Base-by-base conservation (phyloP, 768 basidiomycete genomes). In the Suillus fuscotomentosus region DNA sequence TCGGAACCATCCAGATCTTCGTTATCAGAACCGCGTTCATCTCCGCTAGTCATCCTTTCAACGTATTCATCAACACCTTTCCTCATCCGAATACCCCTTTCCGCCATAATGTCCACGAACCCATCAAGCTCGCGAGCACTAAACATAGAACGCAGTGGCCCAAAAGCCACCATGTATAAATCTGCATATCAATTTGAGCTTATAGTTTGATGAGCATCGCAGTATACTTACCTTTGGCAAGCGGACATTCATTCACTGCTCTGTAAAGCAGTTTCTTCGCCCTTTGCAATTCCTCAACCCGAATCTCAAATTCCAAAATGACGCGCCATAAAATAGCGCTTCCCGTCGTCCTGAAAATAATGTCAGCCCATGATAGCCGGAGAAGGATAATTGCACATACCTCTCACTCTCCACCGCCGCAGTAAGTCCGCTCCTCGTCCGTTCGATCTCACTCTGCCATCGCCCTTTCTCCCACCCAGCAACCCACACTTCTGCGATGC, bases 251-350 rank as follows among this genome's bases (percentile, higher is more conserved):
- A 43, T 83, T 79, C 39, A 93, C 81, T 3, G 91, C 92, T 51
- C 89, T 84, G 72, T 86, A 90, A n/a, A 94, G 74, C 55, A 92
- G 67, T 67, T 82, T 86, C 77, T 92, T 94, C 22, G 91, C 92
- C 56, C 80, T 80, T 68, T 84, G 73, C 54, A 86, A 70, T 63
- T 88, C 78, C 5, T 84, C 85, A 17, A 78, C 78, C 63, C 84
- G 84, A 53, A 92, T 88, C 81, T 94, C 92, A 65, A 94, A 86
- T 72, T 91, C 89, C 55, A 94, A 78, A 60, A 82, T 87, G n/a
- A 91, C 73, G 43, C 88, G 81, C 92, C 92, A 94, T 36, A 94
- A 67, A 45, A 87, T 76, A 13, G 86, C 73, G 69, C 91, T 93
- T 41, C 79, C 80, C 67, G 83, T 81, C 61, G 88, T 91, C 75